Base-by-base conservation (phyloP, 805 yeast species). In the Zygotorulaspora chibaensis region DNA sequence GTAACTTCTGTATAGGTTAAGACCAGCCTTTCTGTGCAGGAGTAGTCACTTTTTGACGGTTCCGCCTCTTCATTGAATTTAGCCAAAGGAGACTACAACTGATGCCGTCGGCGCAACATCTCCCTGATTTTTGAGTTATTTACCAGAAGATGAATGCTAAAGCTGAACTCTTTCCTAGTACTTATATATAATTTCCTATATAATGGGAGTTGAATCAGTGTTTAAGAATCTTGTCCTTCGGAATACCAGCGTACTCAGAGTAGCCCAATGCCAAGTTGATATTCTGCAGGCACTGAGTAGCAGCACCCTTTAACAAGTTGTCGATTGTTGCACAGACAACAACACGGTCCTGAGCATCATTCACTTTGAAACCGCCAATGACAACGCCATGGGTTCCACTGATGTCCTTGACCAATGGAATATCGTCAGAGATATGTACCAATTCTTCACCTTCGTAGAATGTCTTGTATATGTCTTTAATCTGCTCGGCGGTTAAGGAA, bases 221-320 rank as follows among this genome's bases (percentile, higher is more conserved):
- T 30, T 38, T 35, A 29, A 45, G 27, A 18, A 75, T 71, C 56
- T 78, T 70, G 58, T 81, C 81, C 48, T 75, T 79, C 40, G 99
- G 97, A 61, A 93, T 93, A 58, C 98, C 98, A 44, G 83, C 96
- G 62, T 85, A 91, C 71, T 93, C 99, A 40, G 86, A 91, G 67
- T 87, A 93, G 18, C 90, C 90, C 72, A 85, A 71, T 5, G 87
- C 85, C 67, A 93, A 74, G 68, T 93, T 93, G 67, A 95, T 86
- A 73, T 93, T 93, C 70, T 93, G 99, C 66, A 93, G 68, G 71
- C 98, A 91, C 71, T 93, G 99, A 13, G 99, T 93, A 38, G 97
- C 95, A 36, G 99, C 99, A 55, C 99, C 99, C 74, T 93, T 93
- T 63, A 93, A 77, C 62, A 93, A 74, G 67, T 93, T 93, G 65